Conservation (phyloP, 495 filamentous ascomycete species). For the Tuber brumale region DNA sequence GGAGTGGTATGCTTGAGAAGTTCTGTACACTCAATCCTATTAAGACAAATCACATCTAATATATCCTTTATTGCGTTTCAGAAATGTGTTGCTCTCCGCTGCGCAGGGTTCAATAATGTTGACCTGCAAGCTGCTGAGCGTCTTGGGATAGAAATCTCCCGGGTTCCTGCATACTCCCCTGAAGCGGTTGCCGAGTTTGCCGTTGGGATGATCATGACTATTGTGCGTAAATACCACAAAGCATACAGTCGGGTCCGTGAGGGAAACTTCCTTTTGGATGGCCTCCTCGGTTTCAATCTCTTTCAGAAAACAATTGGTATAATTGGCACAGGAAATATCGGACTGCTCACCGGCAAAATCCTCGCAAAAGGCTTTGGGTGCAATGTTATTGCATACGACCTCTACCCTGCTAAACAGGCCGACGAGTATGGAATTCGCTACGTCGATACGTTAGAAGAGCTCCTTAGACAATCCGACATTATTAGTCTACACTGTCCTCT, state of each 20-base stretch:
- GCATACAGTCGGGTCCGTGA: constrained; percentile 67
- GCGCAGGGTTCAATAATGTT: constrained; percentile 66
- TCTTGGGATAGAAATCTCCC: constrained; percentile 58
- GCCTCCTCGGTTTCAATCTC: constrained; percentile 57
- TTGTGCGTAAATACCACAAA: constrained; percentile 65
- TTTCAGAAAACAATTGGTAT: constrained; percentile 57
- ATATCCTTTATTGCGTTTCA: not conserved
- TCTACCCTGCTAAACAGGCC: constrained; percentile 46
- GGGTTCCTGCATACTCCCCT: constrained; percentile 63
- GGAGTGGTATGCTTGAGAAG: constrained; percentile 44
- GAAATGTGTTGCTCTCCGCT: constrained; percentile 51
- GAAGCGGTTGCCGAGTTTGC: constrained; percentile 69
- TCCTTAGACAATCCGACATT: constrained; percentile 55
- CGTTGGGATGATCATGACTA: constrained; percentile 59
- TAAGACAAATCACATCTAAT: constrained; percentile 5
- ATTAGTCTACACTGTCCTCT: constrained; percentile 62
- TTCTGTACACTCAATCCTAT: not conserved
- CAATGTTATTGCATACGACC: constrained; percentile 55
- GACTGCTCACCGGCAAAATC: constrained; percentile 49
- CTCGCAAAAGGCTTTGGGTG: constrained; percentile 59
- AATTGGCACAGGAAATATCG: constrained; percentile 53
- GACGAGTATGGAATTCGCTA: constrained; percentile 52
- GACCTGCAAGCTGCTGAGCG: constrained; percentile 53
- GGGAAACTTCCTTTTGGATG: constrained; percentile 62
- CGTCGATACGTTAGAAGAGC: constrained; percentile 48